Base-by-base conservation (phyloP, 2,329 filamentous ascomycete species). In the Alternaria burnsii region DNA sequence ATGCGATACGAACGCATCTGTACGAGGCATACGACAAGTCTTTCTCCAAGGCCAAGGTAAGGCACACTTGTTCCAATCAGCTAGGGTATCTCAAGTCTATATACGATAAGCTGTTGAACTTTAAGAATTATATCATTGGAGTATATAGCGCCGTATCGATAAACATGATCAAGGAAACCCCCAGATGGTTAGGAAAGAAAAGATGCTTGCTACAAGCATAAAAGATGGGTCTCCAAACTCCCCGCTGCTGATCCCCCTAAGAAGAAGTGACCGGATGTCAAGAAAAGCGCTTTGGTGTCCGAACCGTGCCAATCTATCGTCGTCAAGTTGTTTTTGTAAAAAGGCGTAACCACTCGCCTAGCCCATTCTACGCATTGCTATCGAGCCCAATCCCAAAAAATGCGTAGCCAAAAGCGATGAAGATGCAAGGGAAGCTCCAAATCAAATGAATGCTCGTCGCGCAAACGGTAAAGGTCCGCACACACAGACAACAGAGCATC, bases 371-470 rank as follows among this genome's bases (percentile, higher is more conserved):
- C 40, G 18, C 20, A 10, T 24, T 24, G 40, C 40, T 24, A 12
- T 22, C 10, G 16, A 42, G 40, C 12, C 40, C 20, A 24, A 42
- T 9, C 6, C 40, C 12, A 42, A 20, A 12, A 42, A 22, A 42
- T 42, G 40, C 40, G 20, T 42, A 42, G 12, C 40, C 40, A 42
- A 24, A 22, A 10, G 18, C 10, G 11, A 20, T 14, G 18, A 41
- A 41, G 18, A 41, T 41, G 38, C 4, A 41, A 41, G 18, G 18
- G 7, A 41, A 41, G 20, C 11, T 26, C 20, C 9, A 22, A 36
- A 22, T 22, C 36, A 5, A 9, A 52, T 48, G 20, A 44, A 56
- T 38, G 30, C 53, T 59, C 57, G 43, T 51, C 36, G 54, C 38
- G 16, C 14, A 2, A 38, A 38, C 6, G 34, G 16, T 3, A n/a